These are phyloP conservation scores for Neonothopanus nambi DNA, from an alignment of 1,284 basidiomycete species.

Conservation along the genomic window DNA sequence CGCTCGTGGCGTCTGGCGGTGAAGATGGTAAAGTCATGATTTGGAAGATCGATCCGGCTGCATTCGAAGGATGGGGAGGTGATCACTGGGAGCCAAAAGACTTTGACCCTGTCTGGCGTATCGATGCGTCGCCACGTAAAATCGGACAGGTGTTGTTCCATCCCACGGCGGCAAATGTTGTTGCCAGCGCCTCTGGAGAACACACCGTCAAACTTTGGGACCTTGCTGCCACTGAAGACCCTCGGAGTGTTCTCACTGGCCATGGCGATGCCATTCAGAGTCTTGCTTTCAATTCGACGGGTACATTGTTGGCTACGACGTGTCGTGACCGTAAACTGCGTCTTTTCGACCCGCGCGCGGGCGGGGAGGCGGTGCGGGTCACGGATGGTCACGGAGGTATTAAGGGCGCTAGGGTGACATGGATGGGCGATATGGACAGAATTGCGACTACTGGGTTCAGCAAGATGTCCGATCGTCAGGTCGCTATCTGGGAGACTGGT, in stretches of 20 bases:
- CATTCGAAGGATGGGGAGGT: slow-evolving; percentile 85
- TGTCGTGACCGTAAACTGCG: slow-evolving; percentile 92
- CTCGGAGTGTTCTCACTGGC: slow-evolving; percentile 66
- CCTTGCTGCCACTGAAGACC: slow-evolving; percentile 66
- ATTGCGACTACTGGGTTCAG: slow-evolving; percentile 95
- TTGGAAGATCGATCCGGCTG: slow-evolving; percentile 76
- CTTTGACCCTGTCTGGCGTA: slow-evolving; percentile 77
- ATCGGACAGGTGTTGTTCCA: slow-evolving; percentile 96
- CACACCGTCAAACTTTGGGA: slow-evolving; percentile 93
- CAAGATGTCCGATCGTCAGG: slow-evolving; percentile 92
- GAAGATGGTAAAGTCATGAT: slow-evolving; percentile 94
- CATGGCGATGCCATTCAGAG: slow-evolving; percentile 91
- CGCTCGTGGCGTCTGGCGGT: slow-evolving; percentile 85
- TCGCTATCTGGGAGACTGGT: slow-evolving; percentile 84
- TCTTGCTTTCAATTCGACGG: slow-evolving; percentile 82
- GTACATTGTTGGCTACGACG: slow-evolving; percentile 77
- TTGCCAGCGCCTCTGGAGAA: slow-evolving; percentile 89
- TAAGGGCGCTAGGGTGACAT: slow-evolving; percentile 88
- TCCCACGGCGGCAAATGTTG: slow-evolving; percentile 85
- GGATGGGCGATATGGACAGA: slow-evolving; percentile 89
- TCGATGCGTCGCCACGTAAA: slow-evolving; percentile 80
- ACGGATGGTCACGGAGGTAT: slow-evolving; percentile 91
- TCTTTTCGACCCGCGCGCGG: slow-evolving; percentile 85
- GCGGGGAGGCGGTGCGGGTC: slow-evolving; percentile 77
- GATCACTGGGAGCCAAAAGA: slow-evolving; percentile 85